phyloP scores from a whole-genome alignment of 2,329 filamentous ascomycete species.

The Diaporthe citriasiana region DNA sequence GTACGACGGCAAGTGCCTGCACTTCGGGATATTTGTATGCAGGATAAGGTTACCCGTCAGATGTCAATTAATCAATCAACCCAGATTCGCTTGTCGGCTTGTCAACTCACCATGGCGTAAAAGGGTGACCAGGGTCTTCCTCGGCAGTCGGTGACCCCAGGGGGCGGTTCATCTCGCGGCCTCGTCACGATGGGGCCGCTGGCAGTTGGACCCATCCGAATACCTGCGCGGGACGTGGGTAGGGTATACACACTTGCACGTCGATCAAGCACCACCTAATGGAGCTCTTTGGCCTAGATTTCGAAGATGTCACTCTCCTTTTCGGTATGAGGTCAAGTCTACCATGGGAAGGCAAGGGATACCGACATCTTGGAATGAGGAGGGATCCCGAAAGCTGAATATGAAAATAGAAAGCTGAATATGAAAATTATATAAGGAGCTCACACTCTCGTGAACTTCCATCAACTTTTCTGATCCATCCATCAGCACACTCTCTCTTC shows the following conservation, averaged over 20 bases:
- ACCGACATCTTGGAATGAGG: background rate
- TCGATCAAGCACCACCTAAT: slow-evolving; percentile 7
- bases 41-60: background rate
- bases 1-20: background rate
- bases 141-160: slow-evolving; percentile 22
- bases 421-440: background rate
- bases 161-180: slow-evolving; percentile 10
- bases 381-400: background rate
- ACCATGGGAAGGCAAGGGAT: background rate
- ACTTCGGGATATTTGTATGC: background rate
- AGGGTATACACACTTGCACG: slow-evolving; percentile 9
- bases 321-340: background rate
- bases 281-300: background rate
- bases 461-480: background rate
- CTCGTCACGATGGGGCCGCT: slow-evolving; percentile 12
- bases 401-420: background rate
- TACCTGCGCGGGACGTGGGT: slow-evolving; percentile 13
- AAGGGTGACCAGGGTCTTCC: background rate
- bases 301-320: background rate
- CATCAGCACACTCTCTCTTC: background rate
- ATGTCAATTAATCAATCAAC: background rate
- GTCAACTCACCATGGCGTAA: background rate
- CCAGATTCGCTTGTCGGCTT: background rate
- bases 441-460: background rate
- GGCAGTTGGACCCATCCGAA: slow-evolving; percentile 2